Evolutionary conservation across 441 rosid species (phyloP), one percentile per base, ranked within the genome.

Genomic region (Heliophila coronopifolia): DNA sequence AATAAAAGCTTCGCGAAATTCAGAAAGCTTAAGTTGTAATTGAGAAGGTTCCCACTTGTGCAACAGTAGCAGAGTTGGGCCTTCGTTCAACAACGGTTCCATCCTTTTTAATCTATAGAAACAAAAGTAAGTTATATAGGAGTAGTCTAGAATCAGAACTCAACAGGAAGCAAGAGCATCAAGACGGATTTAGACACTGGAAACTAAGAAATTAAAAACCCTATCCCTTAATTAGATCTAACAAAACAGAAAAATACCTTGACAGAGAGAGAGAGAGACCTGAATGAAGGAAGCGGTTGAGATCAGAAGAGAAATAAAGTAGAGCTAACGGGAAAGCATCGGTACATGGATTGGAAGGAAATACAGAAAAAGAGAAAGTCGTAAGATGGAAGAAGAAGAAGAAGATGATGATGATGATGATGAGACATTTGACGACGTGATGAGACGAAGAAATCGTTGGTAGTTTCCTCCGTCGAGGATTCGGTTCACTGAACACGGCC

Each of bases 1-100:
- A 30, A 92, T 76, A 68, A 80, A 88, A 61, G 84, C 97, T 63
- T 88, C 92, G 3, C 81, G 86, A 69, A 74, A 93, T 54, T 93
- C 97, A 13, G 94, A 78, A 32, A 80, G 70, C 42, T 86, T 64
- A 37, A 74, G 65, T 53, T 66, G 76, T 67, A 70, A 52, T 50
- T 42, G 69, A 31, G 85, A 73, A 42, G 86, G 80, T 16, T 39
- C 73, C 95, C 99, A 92, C 76, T 77, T 81, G 44, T 65, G 86
- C 78, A 93, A 55, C 73, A 80, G 97, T 72, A 88, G 69, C 57
- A 84, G 42, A 5, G 80, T 59, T 54, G 78, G 87, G 35, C 68
- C 73, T 73, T 74, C 83, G 18, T 65, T 63, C 56, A 51, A 16
- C 58, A 77, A 71, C 61, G 32, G 50, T 49, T 72, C 78, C 95